These are phyloP conservation scores for Dactylonectria macrodidyma DNA, from an alignment of 2,329 filamentous ascomycete species.

Conservation along the genomic window DNA sequence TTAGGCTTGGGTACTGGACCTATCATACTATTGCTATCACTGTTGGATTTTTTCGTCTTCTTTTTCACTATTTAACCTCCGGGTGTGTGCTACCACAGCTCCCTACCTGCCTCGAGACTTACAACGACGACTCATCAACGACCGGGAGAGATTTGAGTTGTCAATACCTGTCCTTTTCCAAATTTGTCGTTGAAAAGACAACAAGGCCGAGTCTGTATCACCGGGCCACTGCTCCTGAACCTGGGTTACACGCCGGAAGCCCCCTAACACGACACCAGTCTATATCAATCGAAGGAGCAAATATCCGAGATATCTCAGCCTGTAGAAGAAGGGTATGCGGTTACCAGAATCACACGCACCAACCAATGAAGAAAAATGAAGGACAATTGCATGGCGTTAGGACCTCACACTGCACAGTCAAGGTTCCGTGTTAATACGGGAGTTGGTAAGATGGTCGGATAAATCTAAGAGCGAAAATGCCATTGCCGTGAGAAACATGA, in stretches of 20 bases:
- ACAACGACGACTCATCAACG: background rate
- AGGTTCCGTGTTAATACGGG: too few relatives aligned
- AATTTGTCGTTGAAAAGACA: background rate
- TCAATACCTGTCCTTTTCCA: background rate
- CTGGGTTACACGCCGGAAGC: background rate
- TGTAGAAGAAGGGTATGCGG: too few relatives aligned
- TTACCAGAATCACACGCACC: background rate
- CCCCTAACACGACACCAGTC: background rate
- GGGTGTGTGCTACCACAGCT: too few relatives aligned
- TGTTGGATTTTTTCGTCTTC: too few relatives aligned
- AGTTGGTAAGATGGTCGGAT: background rate
- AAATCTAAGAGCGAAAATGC: background rate
- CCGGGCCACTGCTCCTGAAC: background rate
- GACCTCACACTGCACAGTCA: too few relatives aligned
- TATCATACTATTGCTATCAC: too few relatives aligned
- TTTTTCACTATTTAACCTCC: too few relatives aligned
- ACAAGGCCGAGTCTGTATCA: background rate
- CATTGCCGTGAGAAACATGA: background rate
- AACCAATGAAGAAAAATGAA: too few relatives aligned
- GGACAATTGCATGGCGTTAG: too few relatives aligned
- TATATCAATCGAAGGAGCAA: background rate
- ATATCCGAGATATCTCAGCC: too few relatives aligned
- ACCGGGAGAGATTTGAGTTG: background rate
- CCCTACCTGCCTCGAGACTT: too few relatives aligned
- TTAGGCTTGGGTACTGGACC: too few relatives aligned